Evolutionary conservation across 345 rosid genomes (phyloP).

Genomic region (Populus ilicifolia): DNA sequence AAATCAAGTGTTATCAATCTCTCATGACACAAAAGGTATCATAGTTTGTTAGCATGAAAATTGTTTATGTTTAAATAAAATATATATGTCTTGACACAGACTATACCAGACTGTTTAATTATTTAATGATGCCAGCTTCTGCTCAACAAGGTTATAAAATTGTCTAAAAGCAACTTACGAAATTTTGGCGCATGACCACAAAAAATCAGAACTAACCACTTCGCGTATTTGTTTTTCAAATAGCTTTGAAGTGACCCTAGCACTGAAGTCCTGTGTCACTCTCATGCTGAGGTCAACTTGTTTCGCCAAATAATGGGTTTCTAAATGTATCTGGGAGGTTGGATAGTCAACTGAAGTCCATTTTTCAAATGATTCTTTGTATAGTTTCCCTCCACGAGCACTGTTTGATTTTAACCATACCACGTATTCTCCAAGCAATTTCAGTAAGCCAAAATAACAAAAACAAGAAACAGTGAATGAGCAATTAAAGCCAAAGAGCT

Average conservation of each 20-base stretch:
- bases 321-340: slow-evolving; percentile 35
- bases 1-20: background rate
- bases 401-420: slow-evolving; percentile 70
- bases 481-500: background rate
- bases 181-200: background rate
- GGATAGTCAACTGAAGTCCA: slow-evolving; percentile 54
- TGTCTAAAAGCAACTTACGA: background rate
- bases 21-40: background rate
- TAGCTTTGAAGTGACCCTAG: slow-evolving; percentile 51
- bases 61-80: background rate
- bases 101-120: background rate
- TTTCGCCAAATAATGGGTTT: slow-evolving; percentile 43
- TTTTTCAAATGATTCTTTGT: slow-evolving; percentile 65
- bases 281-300: slow-evolving; percentile 53
- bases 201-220: slow-evolving; percentile 52
- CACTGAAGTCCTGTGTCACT: slow-evolving; percentile 53
- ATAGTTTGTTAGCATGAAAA: background rate
- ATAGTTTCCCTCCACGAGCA: slow-evolving; percentile 54
- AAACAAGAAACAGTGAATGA: background rate
- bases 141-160: background rate
- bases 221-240: slow-evolving; percentile 70
- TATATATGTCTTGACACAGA: background rate
- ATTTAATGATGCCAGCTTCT: background rate
- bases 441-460: slow-evolving; percentile 39
- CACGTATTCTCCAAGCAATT: slow-evolving; percentile 59